Conservation (phyloP, 2,329 filamentous ascomycete genomes). For the Magnaporthiopsis rhizophila region DNA sequence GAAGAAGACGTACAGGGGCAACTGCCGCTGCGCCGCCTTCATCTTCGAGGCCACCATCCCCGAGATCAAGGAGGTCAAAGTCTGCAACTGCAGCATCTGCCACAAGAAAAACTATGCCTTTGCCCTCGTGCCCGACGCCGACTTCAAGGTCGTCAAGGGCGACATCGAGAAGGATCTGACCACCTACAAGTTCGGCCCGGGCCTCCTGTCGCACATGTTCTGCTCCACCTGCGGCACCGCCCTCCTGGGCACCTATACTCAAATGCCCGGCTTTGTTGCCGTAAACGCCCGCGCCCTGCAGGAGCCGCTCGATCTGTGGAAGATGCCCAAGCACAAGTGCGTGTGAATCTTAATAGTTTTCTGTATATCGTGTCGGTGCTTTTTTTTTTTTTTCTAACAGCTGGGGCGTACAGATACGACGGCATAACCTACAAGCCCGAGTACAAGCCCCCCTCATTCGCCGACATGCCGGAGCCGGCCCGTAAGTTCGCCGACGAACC, state of each 20-base stretch:
- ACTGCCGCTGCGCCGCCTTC: conserved; percentile 49
- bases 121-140: conserved; percentile 21
- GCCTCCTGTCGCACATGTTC: conserved; percentile 29
- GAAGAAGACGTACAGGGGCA: conserved; percentile 38
- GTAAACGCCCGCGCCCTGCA: conserved; percentile 39
- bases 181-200: conserved; percentile 33
- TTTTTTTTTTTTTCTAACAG: background rate
- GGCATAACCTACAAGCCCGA: conserved; percentile 23
- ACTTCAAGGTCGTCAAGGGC: conserved; percentile 40
- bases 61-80: conserved; percentile 45
- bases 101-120: conserved; percentile 38
- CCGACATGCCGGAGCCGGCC: conserved; percentile 30
- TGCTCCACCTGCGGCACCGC: conserved; percentile 42
- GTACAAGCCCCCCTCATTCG: conserved; percentile 29
- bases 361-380: background rate
- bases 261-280: conserved; percentile 16
- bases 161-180: conserved; percentile 26
- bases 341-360: conserved; percentile 10
- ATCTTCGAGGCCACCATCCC: conserved; percentile 44
- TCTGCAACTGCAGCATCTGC: conserved; percentile 65
- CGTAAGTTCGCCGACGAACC: conserved; percentile 16
- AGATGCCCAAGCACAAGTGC: conserved; percentile 28
- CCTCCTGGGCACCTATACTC: background rate
- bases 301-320: conserved; percentile 30
- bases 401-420: conserved; percentile 33